Base-by-base conservation (phyloP, 2,329 filamentous ascomycete species). In the Xylariomycetidae sp. region DNA sequence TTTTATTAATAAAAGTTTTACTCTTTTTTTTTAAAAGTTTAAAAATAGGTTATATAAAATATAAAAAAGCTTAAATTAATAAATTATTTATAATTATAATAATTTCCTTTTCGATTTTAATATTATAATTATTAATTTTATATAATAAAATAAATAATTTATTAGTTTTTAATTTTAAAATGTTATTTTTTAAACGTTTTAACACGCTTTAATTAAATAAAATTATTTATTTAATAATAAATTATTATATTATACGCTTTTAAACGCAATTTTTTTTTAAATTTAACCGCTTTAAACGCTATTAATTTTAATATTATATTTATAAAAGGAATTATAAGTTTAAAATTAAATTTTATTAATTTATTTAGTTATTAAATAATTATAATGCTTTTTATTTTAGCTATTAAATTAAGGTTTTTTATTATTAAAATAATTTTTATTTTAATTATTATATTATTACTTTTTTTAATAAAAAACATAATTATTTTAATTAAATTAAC, bases 281-380 rank as follows among this genome's bases (percentile, higher is more conserved):
- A 31, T 8, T 31, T 31, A 31, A 31, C 14, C 13, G 17, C 15
- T 31, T 15, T 15, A 9, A 10, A 8, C 25, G 15, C 25, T 31
- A 31, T 20, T 23, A n/a, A n/a, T n/a, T n/a, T n/a, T n/a, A n/a
- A n/a, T n/a, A n/a, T n/a, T n/a, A n/a, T 15, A 23, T 10, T 16
- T 32, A 36, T 17, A 18, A 30, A 17, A 20, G 31, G 36, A 29
- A 25, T 29, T 16, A 16, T 25, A 26, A 32, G 27, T 13, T 8
- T 27, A 30, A 22, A 10, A 31, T 20, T 18, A 16, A 29, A 27
- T 10, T 27, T 16, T 16, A 16, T 4, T 27, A 6, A 5, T n/a
- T 16, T 4, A 16, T 27, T 27, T 14, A 16, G 17, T 16, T 15
- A 16, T 27, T 27, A 27, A 27, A 16, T 27, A 27, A 16, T n/a